Conservation (phyloP, 805 yeast species). For the Wickerhamiella alocasiicola region DNA sequence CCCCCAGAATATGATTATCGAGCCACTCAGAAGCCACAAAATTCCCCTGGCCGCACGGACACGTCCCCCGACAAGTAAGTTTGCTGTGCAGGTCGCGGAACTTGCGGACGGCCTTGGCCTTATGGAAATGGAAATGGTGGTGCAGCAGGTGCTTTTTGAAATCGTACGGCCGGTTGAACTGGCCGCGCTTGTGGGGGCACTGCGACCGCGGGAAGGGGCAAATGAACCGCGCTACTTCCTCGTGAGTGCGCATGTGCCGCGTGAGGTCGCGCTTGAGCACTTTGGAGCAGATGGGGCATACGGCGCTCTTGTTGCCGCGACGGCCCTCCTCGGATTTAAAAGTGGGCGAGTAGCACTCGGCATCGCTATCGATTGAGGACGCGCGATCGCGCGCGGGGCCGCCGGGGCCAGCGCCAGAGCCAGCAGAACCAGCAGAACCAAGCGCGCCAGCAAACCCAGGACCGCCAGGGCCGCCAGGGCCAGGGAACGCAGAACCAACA, state of each 20-base stretch:
- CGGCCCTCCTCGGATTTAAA: constrained; percentile 4
- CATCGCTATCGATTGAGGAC: not conserved
- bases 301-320: constrained; percentile 6
- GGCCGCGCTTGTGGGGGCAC: constrained; percentile 49
- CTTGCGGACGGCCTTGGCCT: constrained; percentile 31
- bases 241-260: constrained; percentile 52
- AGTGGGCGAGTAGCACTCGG: constrained; percentile 8
- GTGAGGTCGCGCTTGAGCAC: constrained; percentile 47
- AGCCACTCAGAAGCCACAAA: constrained; percentile 45
- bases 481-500: not conserved
- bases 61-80: constrained; percentile 38
- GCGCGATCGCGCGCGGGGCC: not conserved
- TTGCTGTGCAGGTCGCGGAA: constrained; percentile 43
- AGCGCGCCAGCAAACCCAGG: not conserved
- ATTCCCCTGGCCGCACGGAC: constrained; percentile 38
- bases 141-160: constrained; percentile 53
- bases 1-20: constrained; percentile 35
- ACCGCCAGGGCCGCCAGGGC: not conserved
- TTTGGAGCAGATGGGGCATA: constrained; percentile 42
- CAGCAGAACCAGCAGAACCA: not conserved
- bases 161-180: constrained; percentile 56
- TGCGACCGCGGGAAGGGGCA: constrained; percentile 45
- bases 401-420: not conserved
- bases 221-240: constrained; percentile 40
- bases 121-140: constrained; percentile 45